phyloP scores from a whole-genome alignment of 2,329 filamentous ascomycete species.

The Aspergillus amoenus region DNA sequence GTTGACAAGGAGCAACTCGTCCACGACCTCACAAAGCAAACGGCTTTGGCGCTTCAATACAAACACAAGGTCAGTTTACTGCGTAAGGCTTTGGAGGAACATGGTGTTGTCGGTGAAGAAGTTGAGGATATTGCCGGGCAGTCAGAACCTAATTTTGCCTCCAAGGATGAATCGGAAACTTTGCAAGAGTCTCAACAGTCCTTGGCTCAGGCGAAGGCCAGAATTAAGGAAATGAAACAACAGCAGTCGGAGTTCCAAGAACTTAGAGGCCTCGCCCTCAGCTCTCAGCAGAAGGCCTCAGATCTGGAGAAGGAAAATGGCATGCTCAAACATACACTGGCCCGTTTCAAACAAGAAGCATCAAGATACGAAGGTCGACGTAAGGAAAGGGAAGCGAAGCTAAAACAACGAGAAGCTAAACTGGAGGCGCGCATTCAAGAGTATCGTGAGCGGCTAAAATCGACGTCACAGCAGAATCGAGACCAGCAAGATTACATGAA shows the following conservation, averaged over 20 bases:
- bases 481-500: constrained; percentile 36
- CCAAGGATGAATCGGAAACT: constrained; percentile 24
- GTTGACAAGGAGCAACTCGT: constrained; percentile 42
- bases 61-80: constrained; percentile 43
- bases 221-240: constrained; percentile 34
- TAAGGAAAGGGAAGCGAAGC: constrained; percentile 42
- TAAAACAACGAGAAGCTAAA: constrained; percentile 42
- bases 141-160: constrained; percentile 16
- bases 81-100: constrained; percentile 38
- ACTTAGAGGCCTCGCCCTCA: constrained; percentile 36
- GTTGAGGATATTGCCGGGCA: constrained; percentile 22
- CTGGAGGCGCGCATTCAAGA: constrained; percentile 41
- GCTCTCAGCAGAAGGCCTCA: constrained; percentile 41
- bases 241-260: constrained; percentile 34
- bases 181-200: constrained; percentile 35
- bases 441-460: constrained; percentile 40
- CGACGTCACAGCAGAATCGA: constrained; percentile 35
- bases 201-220: constrained; percentile 34
- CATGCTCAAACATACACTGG: constrained; percentile 40
- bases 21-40: constrained; percentile 44
- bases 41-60: constrained; percentile 44
- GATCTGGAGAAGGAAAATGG: constrained; percentile 44
- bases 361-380: constrained; percentile 43
- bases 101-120: constrained; percentile 37
- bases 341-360: constrained; percentile 44